A percentile compares a stretch with the other conserved stretches of the same genome.
Evolutionary conservation across 2,329 filamentous ascomycete genomes (phyloP).

Genomic region (Epichloe brachyelytri): DNA sequence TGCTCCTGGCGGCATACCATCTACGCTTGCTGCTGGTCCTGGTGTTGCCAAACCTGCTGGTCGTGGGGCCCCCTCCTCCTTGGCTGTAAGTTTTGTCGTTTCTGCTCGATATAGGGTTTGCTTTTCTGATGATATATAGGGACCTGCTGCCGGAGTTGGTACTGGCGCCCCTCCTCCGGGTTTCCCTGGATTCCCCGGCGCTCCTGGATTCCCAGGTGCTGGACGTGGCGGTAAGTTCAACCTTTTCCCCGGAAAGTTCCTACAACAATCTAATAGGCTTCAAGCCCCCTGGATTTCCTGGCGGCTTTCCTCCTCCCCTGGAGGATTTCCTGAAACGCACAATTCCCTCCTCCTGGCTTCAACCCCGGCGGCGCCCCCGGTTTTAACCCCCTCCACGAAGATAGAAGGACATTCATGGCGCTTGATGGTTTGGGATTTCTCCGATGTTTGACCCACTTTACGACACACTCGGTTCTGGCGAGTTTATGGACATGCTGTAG

Average conservation of each 20-base stretch:
- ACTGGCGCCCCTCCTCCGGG: constrained; percentile 52
- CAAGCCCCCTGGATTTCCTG: constrained; percentile 38
- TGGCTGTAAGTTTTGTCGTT: constrained; percentile 46
- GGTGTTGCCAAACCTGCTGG: constrained; percentile 87
- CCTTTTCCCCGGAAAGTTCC: constrained; percentile 2
- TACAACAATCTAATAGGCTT: constrained; percentile 19
- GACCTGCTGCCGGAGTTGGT: constrained; percentile 80
- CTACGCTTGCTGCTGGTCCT: constrained; percentile 67
- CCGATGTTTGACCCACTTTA: constrained; percentile 12
- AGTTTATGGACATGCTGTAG: constrained; percentile 4
- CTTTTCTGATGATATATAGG: constrained; percentile 26
- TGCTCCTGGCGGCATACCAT: constrained; percentile 53
- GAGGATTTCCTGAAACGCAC: constrained; percentile 24
- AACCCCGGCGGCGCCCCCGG: constrained; percentile 37
- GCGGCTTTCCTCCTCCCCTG: constrained; percentile 32
- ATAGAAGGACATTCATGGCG: constrained; percentile 23
- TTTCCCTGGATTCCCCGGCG: constrained; percentile 41
- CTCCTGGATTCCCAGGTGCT: constrained; percentile 29
- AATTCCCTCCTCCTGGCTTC: constrained; percentile 8
- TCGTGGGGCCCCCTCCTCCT: constrained; percentile 56
- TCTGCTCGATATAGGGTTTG: not conserved
- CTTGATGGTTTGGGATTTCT: constrained; percentile 13
- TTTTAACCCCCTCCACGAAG: constrained; percentile 62
- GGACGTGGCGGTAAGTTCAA: constrained; percentile 41
- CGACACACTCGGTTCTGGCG: constrained; percentile 11